Evolutionary conservation across 164 flowering plant species (phyloP), one percentile per base, ranked within the genome.

Genomic region (Nymphaea colorata): DNA sequence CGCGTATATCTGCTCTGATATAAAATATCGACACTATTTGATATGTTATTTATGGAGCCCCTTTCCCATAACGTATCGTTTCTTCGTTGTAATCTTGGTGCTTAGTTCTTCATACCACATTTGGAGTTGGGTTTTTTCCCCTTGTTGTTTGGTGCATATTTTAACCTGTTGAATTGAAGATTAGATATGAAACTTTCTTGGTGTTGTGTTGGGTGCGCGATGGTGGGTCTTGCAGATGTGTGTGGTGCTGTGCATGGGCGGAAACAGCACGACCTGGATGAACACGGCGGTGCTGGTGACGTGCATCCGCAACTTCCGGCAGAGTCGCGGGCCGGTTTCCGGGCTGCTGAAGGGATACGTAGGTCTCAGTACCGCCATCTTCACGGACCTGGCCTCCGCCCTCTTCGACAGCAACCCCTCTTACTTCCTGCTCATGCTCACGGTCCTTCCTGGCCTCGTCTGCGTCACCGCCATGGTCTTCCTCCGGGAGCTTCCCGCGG

Each of bases 251-350:
- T 92, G 98, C 65, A 73, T 92, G 91, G 98, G 98, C 67, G 98
- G 96, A 3, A 92, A 92, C 82, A 91, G 94, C 73, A 88, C 92
- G 5, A 89, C 98, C 2, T 92, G 98, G 98, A 92, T 92, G 98
- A 92, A 92, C 86, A 91, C 96, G 59, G 93, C 98, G 59, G 71
- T 91, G 6, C 80, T 91, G 2, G 98, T 91, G 41, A 89, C 96
- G 2, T 91, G 92, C 72, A 84, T 91, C 59, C 71, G 96, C 2
- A 91, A 91, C 74, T 92, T 92, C 82, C 71, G 91, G 25, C 79
- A 74, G 42, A 89, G 87, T 76, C 66, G 93, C 2, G 98, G 98
- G 2, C 98, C 98, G 0, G 96, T 89, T 5, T 82, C 96, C 2
- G 98, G 98, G 2, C 89, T 91, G 36, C 74, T 91, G 15, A 91